phyloP scores from a whole-genome alignment of 345 rosid species.

The Streptanthus diversifolius region DNA sequence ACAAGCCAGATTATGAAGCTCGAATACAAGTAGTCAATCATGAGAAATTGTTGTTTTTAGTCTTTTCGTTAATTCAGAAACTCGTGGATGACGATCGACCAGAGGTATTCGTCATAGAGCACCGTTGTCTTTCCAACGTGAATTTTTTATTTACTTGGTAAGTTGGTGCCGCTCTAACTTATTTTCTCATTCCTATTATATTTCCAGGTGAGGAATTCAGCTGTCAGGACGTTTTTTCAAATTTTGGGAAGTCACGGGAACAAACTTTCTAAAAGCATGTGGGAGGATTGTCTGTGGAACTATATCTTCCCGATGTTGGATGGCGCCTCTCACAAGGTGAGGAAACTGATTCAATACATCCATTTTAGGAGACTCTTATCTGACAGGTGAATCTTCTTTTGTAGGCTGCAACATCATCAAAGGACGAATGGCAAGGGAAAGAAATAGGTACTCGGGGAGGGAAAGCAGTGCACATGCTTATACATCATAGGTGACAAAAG shows the following conservation, averaged over 20 bases:
- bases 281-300: slow-evolving; percentile 99
- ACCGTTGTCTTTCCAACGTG: slow-evolving; percentile 15
- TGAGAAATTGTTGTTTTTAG: slow-evolving; percentile 73
- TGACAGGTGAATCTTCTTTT: slow-evolving; percentile 30
- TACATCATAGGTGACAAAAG: slow-evolving; percentile 79
- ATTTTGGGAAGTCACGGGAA: slow-evolving; percentile 90
- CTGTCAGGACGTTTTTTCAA: slow-evolving; percentile 92
- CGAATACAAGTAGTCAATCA: slow-evolving; percentile 38
- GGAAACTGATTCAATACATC: slow-evolving; percentile 14
- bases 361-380: slow-evolving; percentile 2
- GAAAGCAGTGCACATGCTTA: slow-evolving; percentile 96
- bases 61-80: slow-evolving; percentile 85
- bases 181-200: not conserved
- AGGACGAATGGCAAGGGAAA: slow-evolving; percentile 98
- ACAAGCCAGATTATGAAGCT: slow-evolving; percentile 37
- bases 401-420: slow-evolving; percentile 97
- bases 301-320: slow-evolving; percentile 88
- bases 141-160: not conserved
- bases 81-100: slow-evolving; percentile 97
- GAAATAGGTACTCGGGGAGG: slow-evolving; percentile 96
- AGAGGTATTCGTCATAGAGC: slow-evolving; percentile 55
- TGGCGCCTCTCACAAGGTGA: slow-evolving; percentile 91
- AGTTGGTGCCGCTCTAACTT: not conserved
- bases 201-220: slow-evolving; percentile 92
- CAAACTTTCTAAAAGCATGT: slow-evolving; percentile 85